Base-by-base conservation (phyloP, 2,329 filamentous ascomycete genomes). In the Tolypocladium inflatum region DNA sequence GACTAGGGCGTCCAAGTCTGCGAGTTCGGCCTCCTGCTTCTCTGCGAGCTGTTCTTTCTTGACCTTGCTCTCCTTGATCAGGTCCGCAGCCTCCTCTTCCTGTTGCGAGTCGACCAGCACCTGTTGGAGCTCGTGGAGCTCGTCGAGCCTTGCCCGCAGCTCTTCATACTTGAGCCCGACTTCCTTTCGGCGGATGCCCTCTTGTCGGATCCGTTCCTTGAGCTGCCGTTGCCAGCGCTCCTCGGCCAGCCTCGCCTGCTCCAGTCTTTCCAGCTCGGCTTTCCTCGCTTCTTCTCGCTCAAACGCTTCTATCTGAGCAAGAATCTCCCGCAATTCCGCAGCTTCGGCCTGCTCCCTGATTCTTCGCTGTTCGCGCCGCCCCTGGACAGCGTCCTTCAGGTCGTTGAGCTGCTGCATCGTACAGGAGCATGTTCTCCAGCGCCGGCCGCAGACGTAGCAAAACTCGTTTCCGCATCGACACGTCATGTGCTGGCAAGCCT, bases 401-500 rank as follows among this genome's bases (percentile, higher is more conserved):
- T 58, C 64, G 3, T 57, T 54, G 2, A 84, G 73, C 61, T 82
- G 72, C 15, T 71, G 64, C 70, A 78, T 75, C 2, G 74, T 78
- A 68, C 90, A 94, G 2, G 72, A 72, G 67, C 90, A 94, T 0
- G 85, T 89, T 63, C 85, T 82, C 91, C 90, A 95, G 57, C 77
- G 80, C 30, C 74, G 70, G 6, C 84, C 85, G 70, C 90, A 95
- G 3, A 92, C 82, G 74, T 93, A 94, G 76, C 91, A 95, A 71
- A 95, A 95, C 66, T 94, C 78, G 10, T 87, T 86, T 42, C 83
- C 86, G 69, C 91, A 96, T 42, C 87, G 83, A 64, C 91, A 96
- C 33, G 85, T 91, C 84, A 95, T 93, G 70, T 93, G 91, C 72
- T 93, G 92, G 72, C 88, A 91, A 50, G 90, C 90, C 70, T 93